Conservation (phyloP, 345 rosid genomes). For the Euphorbia tirucalli region DNA sequence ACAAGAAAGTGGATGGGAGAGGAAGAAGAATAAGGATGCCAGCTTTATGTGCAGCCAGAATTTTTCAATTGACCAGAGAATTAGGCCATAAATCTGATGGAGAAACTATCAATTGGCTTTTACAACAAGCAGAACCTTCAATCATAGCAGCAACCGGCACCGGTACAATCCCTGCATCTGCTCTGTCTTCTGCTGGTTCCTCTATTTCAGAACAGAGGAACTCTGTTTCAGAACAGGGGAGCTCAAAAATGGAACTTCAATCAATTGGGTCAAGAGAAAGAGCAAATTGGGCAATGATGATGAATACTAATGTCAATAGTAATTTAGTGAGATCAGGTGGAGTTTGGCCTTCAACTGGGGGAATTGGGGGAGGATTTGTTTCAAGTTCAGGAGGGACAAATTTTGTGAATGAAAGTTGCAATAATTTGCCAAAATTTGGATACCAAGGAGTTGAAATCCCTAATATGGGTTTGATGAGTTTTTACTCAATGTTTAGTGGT, state of each 20-base stretch:
- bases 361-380: constrained; percentile 45
- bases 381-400: constrained; percentile 15
- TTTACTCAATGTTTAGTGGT: constrained; percentile 33
- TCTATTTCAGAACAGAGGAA: constrained; percentile 40
- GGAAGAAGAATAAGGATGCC: constrained; percentile 98
- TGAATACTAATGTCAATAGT: no score
- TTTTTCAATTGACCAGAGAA: constrained; percentile 90
- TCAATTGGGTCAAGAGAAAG: constrained; percentile 49
- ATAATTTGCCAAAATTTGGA: constrained; percentile 18
- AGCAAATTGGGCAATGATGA: constrained; percentile 53
- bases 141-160: constrained; percentile 88
- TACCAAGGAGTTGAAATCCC: constrained; percentile 28
- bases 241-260: background rate
- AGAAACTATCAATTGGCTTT: constrained; percentile 91
- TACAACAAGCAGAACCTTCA: constrained; percentile 91
- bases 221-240: constrained; percentile 44
- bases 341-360: constrained; percentile 41
- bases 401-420: constrained; percentile 17
- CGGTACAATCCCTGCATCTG: constrained; percentile 92
- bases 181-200: constrained; percentile 62
- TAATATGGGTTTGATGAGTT: constrained; percentile 32
- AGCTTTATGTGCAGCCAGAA: constrained; percentile 91
- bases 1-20: constrained; percentile 92
- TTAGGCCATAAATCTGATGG: constrained; percentile 98
- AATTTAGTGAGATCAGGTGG: constrained; percentile 48